A percentile compares a stretch with the other conserved stretches of the same genome.
Evolutionary conservation across 345 rosid genomes (phyloP).

Genomic region (Carallia brachiata): DNA sequence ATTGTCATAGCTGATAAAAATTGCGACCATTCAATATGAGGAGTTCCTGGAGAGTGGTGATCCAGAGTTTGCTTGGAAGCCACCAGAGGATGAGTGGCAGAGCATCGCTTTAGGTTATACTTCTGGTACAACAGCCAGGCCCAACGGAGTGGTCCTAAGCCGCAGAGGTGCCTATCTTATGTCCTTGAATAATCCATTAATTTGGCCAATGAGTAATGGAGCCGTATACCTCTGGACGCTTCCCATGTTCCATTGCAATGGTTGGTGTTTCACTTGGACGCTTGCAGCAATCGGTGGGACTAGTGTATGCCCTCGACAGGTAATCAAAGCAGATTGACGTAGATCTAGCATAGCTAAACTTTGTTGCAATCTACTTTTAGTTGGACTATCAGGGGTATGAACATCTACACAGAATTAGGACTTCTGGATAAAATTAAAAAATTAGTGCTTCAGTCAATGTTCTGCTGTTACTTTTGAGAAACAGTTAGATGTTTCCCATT

Average conservation of each 20-base stretch:
- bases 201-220: slow-evolving; percentile 86
- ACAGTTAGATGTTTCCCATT: too few species aligned
- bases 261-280: slow-evolving; percentile 92
- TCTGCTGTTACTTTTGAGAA: too few species aligned
- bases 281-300: slow-evolving; percentile 80
- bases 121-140: slow-evolving; percentile 94
- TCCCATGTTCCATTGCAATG: slow-evolving; percentile 91
- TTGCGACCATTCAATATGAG: slow-evolving; percentile 71
- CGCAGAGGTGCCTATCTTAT: slow-evolving; percentile 90
- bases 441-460: too few species aligned
- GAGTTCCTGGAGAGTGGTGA: slow-evolving; percentile 72
- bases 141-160: slow-evolving; percentile 80
- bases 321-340: slow-evolving; percentile 15
- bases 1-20: slow-evolving; percentile 72
- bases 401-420: too few species aligned
- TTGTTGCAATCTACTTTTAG: background rate
- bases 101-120: slow-evolving; percentile 91
- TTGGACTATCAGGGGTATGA: background rate
- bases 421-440: too few species aligned
- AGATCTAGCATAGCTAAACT: background rate
- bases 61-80: slow-evolving; percentile 69
- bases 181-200: slow-evolving; percentile 56
- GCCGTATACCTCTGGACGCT: slow-evolving; percentile 84
- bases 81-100: slow-evolving; percentile 67
- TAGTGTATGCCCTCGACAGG: slow-evolving; percentile 90